Percentiles rank a stretch among this genome's conserved stretches.
Evolutionary conservation across 129 eudicot genomes (phyloP).

Genomic region (Tagetes patula): DNA sequence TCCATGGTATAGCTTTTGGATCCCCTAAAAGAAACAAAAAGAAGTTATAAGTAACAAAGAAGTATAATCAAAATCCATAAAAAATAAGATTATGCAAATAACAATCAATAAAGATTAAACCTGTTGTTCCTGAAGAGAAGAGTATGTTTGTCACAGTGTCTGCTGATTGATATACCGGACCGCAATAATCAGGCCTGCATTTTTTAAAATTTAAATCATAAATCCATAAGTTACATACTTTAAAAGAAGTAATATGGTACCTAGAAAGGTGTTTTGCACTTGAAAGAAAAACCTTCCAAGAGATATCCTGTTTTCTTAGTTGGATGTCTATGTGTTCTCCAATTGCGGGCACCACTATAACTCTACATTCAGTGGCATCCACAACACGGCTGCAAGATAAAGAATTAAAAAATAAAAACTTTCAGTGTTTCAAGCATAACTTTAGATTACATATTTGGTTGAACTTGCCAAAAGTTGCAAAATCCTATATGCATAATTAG

Average conservation of each 20-base stretch:
- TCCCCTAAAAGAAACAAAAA: constrained; percentile 58
- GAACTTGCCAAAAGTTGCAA: not conserved
- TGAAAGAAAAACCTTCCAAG: constrained; percentile 66
- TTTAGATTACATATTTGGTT: not conserved
- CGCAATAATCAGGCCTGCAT: constrained; percentile 52
- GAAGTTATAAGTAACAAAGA: not conserved
- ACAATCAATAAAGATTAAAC: constrained; percentile 31
- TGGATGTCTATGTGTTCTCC: constrained; percentile 50
- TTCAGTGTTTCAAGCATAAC: not conserved
- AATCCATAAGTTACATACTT: not conserved
- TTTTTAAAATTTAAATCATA: constrained; percentile 5
- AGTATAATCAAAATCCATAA: not conserved
- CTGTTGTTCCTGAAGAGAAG: constrained; percentile 97
- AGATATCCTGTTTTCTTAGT: constrained; percentile 63
- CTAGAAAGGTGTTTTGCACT: constrained; percentile 46
- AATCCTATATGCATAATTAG: not conserved
- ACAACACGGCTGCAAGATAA: constrained; percentile 61
- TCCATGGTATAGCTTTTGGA: constrained; percentile 99
- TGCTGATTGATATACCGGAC: constrained; percentile 61
- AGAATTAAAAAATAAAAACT: not conserved
- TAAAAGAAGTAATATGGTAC: constrained; percentile 32
- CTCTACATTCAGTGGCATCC: constrained; percentile 60
- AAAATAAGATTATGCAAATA: constrained; percentile 2
- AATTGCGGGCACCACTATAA: constrained; percentile 60
- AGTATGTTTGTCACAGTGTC: constrained; percentile 74